phyloP scores from a whole-genome alignment of 140 eudicot genomes.

The Stevia rebaudiana region DNA sequence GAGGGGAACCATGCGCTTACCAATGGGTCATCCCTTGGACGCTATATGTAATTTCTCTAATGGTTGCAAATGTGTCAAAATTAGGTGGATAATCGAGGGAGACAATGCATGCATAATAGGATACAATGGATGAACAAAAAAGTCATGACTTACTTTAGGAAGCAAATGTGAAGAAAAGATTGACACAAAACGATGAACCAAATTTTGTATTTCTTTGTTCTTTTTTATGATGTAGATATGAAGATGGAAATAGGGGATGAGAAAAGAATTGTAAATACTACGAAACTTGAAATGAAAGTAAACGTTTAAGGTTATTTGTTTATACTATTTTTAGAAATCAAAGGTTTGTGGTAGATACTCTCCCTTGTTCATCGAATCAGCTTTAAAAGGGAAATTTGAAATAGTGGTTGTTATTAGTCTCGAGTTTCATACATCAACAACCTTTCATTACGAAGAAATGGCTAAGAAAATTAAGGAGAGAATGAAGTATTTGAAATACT shows the following conservation, averaged over 20 bases:
- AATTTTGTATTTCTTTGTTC: neutral
- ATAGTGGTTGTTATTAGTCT: constrained; percentile 5
- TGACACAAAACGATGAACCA: neutral
- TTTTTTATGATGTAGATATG: neutral
- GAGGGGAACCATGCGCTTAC: neutral
- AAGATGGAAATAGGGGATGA: constrained; percentile 4
- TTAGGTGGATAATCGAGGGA: neutral
- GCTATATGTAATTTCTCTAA: neutral
- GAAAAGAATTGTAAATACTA: neutral
- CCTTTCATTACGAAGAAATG: neutral
- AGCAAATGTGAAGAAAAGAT: constrained; percentile 19
- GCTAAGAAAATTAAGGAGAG: neutral
- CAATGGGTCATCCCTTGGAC: neutral
- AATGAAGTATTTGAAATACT: neutral
- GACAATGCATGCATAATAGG: neutral
- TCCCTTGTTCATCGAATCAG: neutral
- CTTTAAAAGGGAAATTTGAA: neutral
- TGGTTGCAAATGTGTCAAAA: neutral
- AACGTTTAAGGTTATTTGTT: neutral
- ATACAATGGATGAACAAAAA: constrained; percentile 9
- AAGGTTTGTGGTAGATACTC: constrained; percentile 17
- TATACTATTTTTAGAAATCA: constrained; percentile 23
- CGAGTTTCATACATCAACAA: neutral
- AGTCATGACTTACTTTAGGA: constrained; percentile 15
- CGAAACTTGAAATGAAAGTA: neutral